Base-by-base conservation (phyloP, 1,284 basidiomycete species). In the Cutaneotrichosporon sp. region DNA sequence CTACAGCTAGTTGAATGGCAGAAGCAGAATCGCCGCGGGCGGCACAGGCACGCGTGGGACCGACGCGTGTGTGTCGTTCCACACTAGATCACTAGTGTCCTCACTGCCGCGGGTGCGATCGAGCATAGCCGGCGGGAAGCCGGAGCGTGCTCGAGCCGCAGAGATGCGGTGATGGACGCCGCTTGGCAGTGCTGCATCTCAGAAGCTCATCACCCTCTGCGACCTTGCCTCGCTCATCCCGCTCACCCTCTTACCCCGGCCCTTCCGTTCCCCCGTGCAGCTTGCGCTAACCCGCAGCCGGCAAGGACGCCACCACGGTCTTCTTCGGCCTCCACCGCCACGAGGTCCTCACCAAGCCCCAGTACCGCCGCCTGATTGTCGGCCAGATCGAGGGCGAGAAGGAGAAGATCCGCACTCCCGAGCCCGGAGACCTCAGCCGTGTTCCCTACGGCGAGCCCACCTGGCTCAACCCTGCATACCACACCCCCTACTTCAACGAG, bases 361-460 rank as follows among this genome's bases (percentile, higher is more conserved):
- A 61, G 76, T 93, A 91, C 75, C 77, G 73, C 63, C 86, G 90
- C 38, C 83, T 91, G 14, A 85, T 86, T 66, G 86, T 92, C 63
- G 90, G 90, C 60, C 81, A 83, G 56, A 85, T 95, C 64, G 83
- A 87, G 56, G 89, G 86, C 52, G 86, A 90, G 78, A 80, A 86
- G 75, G 77, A 76, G 11, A 82, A 85, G 67, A 82, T 87, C 65
- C 85, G 89, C 65, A 79, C 82, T 56, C 81, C 85, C 14, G 26
- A 38, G 21, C 75, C 83, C 0, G 91, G 90, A 22, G 83, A 85
- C 67, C 76, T 88, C 47, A 89, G 77, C 9, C 70, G 66, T 46
- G 73, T 94, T 0, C 92, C 91, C 2, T 92, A 92, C 75, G 90
- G 86, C 22, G 92, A 94, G 74, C 89, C 91, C n/a, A 87, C 88